A percentile compares a stretch with the other conserved stretches of the same genome.
Conservation (phyloP, 306 rosid genomes). For the Aeschynomene evenia region DNA sequence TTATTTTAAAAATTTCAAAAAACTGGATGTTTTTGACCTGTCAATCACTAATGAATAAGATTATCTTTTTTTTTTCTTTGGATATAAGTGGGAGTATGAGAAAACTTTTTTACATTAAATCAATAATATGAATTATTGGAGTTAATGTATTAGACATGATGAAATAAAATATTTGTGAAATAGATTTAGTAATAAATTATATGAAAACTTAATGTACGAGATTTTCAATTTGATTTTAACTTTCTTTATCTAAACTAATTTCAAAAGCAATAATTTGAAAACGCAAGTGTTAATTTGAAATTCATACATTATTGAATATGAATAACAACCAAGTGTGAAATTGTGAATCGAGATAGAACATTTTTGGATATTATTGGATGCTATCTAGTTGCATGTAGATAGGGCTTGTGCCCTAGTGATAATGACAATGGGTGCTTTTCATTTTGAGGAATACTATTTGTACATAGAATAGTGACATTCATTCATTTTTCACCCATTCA, state of each 20-base stretch:
- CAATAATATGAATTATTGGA: no score
- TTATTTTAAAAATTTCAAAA: no score
- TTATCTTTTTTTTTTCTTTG: background rate
- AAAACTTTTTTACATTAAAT: no score
- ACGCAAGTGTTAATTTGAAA: no score
- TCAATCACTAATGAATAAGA: background rate
- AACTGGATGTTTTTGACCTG: background rate
- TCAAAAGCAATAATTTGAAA: no score
- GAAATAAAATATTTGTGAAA: background rate
- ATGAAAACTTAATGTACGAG: background rate
- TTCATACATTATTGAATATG: no score
- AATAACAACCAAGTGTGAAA: no score
- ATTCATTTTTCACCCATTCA: no score
- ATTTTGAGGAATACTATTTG: no score
- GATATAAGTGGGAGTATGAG: background rate
- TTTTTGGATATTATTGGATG: background rate
- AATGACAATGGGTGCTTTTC: conserved; percentile 16
- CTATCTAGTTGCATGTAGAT: background rate
- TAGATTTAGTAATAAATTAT: no score
- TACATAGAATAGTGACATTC: no score
- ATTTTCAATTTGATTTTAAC: background rate
- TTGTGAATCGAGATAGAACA: background rate
- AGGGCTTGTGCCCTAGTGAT: conserved; percentile 21
- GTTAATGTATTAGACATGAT: no score
- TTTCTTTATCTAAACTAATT: background rate